These are phyloP conservation scores for Limnomonas spitsbergensis DNA, from an alignment of 139 green algal species.

Conservation along the genomic window DNA sequence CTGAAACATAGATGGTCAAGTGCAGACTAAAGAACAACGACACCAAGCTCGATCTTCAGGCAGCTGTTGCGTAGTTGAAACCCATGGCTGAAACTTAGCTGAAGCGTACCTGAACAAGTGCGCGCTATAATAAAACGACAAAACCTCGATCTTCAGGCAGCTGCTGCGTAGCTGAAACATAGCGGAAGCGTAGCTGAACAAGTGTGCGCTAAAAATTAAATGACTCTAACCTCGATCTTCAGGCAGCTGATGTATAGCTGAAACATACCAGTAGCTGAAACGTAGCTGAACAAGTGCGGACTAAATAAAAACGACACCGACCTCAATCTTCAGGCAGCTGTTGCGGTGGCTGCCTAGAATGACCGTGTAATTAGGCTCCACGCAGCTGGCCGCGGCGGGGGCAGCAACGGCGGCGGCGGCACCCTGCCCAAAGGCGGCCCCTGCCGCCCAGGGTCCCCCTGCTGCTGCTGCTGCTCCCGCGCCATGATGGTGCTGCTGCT, in stretches of 20 bases:
- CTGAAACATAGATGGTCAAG: neutral
- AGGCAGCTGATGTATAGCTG: neutral
- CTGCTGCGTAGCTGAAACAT: too few species aligned
- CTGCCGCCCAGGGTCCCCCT: too few species aligned
- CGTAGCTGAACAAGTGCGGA: neutral
- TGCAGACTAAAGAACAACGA: slow-evolving; percentile 27
- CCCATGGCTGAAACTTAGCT: too few species aligned
- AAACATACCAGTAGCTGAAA: neutral
- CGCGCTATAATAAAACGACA: too few species aligned
- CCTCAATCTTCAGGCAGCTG: slow-evolving; percentile 68
- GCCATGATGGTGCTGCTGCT: neutral
- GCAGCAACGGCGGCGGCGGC: too few species aligned
- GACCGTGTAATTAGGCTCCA: slow-evolving; percentile 77
- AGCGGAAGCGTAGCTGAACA: too few species aligned
- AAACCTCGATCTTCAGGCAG: too few species aligned
- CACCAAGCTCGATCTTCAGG: slow-evolving; percentile 69
- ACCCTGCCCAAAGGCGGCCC: neutral
- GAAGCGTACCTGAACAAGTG: too few species aligned
- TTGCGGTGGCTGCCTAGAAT: slow-evolving; percentile 86
- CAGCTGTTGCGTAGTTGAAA: slow-evolving; percentile 79
- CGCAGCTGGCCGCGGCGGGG: neutral
- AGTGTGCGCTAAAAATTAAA: too few species aligned
- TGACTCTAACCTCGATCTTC: too few species aligned
- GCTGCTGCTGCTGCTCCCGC: too few species aligned
- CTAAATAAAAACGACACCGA: slow-evolving; percentile 50